Percentiles rank a stretch among this genome's conserved stretches.
These are phyloP conservation scores for Corymbia calophylla DNA, from an alignment of 441 rosid species.

Conservation along the genomic window DNA sequence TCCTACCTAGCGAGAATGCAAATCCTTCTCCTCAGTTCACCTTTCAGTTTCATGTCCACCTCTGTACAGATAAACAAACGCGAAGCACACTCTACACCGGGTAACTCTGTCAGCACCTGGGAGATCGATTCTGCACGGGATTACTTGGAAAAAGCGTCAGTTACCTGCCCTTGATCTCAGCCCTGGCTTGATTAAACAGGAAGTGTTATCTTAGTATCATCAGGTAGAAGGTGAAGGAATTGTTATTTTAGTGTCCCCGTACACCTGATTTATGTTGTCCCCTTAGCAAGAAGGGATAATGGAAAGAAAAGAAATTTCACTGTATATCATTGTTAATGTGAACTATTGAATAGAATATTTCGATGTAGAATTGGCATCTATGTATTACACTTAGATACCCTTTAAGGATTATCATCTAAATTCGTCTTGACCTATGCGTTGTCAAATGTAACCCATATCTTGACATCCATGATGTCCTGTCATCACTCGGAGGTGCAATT, in stretches of 20 bases:
- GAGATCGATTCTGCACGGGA: not conserved
- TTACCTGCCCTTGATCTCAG: not conserved
- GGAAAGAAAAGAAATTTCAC: not conserved
- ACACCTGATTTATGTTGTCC: not conserved
- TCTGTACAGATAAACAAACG: not conserved
- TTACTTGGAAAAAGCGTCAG: not conserved
- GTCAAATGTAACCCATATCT: not conserved
- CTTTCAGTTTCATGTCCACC: not conserved
- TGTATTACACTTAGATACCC: not conserved
- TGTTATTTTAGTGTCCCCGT: not conserved
- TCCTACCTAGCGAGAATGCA: slow-evolving; percentile 6
- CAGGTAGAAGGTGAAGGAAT: not conserved
- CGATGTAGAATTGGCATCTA: not conserved
- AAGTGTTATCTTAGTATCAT: not conserved
- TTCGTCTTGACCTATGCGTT: not conserved
- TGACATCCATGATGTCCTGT: not conserved
- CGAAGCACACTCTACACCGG: not conserved
- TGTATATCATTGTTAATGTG: not conserved
- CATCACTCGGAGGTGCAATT: not conserved
- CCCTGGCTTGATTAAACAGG: not conserved
- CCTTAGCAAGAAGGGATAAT: not conserved
- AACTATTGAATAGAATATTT: not conserved
- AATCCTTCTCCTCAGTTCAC: not conserved
- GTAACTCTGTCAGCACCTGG: not conserved
- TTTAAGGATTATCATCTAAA: not conserved